phyloP scores from a whole-genome alignment of 768 basidiomycete species.

The Trametes gibbosa region DNA sequence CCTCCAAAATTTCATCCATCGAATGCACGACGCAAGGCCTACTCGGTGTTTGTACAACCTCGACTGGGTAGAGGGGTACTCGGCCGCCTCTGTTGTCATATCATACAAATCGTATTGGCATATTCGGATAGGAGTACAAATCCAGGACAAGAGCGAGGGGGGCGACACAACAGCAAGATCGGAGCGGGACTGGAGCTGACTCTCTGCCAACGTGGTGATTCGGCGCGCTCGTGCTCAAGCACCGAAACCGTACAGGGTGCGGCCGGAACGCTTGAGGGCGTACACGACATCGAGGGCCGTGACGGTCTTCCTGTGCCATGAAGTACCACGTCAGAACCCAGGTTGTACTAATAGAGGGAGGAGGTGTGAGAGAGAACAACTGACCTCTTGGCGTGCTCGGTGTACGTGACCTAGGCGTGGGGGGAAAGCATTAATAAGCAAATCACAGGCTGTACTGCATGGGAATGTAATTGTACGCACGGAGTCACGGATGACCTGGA shows the following conservation, averaged over 20 bases:
- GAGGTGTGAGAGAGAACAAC: background rate
- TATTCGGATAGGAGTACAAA: constrained; percentile 10
- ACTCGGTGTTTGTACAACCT: too few relatives aligned
- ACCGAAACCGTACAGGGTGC: constrained; percentile 60
- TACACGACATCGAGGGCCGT: constrained; percentile 52
- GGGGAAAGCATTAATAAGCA: background rate
- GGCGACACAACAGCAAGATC: background rate
- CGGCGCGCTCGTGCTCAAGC: constrained; percentile 25
- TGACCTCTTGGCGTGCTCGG: constrained; percentile 61
- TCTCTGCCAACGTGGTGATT: background rate
- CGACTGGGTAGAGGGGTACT: too few relatives aligned
- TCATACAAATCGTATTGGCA: constrained; percentile 15
- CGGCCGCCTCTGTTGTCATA: background rate
- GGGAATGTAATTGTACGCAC: constrained; percentile 28
- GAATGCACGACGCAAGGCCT: too few relatives aligned
- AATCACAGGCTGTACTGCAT: background rate
- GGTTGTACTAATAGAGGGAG: too few relatives aligned
- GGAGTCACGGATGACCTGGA: constrained; percentile 59
- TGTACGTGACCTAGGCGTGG: constrained; percentile 51
- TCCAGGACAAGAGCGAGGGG: background rate
- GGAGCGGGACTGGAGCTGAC: background rate
- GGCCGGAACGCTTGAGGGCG: constrained; percentile 45
- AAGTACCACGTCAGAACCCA: background rate
- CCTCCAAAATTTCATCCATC: too few relatives aligned
- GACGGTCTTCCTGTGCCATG: constrained; percentile 36